Conservation (phyloP, 2,329 filamentous ascomycete species). For the Fusarium caatingaense region DNA sequence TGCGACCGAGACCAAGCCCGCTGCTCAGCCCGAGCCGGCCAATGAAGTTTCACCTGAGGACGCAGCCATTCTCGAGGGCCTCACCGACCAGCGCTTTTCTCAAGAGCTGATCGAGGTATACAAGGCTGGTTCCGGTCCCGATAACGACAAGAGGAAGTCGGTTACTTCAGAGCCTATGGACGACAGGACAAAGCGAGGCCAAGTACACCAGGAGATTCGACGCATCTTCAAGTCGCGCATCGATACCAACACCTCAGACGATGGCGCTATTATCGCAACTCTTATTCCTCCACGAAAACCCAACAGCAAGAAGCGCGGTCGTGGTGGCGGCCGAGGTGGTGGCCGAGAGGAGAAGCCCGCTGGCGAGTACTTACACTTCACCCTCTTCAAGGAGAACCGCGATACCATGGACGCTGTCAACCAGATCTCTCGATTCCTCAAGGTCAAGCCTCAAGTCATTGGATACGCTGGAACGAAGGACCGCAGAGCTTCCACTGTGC, state of each 20-base stretch:
- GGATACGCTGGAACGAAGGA: conserved; percentile 88
- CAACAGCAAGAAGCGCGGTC: conserved; percentile 46
- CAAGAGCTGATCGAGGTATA: conserved; percentile 57
- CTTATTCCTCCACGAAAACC: conserved; percentile 64
- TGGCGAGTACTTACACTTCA: conserved; percentile 89
- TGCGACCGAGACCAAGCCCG: conserved; percentile 24
- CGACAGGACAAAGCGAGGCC: conserved; percentile 59
- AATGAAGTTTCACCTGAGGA: conserved; percentile 50
- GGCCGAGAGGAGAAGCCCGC: conserved; percentile 50
- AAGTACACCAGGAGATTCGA: conserved; percentile 73
- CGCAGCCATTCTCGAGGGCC: conserved; percentile 51
- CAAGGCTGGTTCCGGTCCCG: conserved; percentile 50
- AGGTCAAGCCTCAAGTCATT: conserved; percentile 80
- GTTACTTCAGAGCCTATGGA: conserved; percentile 56
- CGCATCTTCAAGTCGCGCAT: conserved; percentile 82
- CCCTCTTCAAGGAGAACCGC: conserved; percentile 95
- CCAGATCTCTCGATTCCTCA: conserved; percentile 79
- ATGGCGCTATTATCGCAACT: conserved; percentile 72
- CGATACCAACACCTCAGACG: conserved; percentile 74
- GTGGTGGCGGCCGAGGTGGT: conserved; percentile 32
- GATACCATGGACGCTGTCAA: conserved; percentile 93
- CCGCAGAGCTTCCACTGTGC: conserved; percentile 84
- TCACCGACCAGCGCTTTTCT: conserved; percentile 56
- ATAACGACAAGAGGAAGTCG: conserved; percentile 46
- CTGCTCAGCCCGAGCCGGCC: conserved; percentile 34